Evolutionary conservation across 2,329 filamentous ascomycete species (phyloP).

Genomic region (Lecanosticta acicola): DNA sequence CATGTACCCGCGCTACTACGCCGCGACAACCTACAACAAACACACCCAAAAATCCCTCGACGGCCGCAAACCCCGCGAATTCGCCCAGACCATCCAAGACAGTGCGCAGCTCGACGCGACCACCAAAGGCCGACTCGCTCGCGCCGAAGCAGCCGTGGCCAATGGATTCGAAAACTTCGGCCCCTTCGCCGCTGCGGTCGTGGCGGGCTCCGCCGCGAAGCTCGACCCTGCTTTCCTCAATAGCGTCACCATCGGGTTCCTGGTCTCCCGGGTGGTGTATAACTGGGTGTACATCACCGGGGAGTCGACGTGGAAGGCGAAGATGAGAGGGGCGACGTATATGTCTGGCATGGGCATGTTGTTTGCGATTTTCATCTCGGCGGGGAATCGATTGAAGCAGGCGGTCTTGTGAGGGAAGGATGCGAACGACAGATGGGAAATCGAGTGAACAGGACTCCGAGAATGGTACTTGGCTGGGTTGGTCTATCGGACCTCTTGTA

Average conservation of each 20-base stretch:
- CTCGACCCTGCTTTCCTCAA: constrained; percentile 28
- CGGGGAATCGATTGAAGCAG: constrained; percentile 19
- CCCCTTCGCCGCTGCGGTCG: constrained; percentile 36
- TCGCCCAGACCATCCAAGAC: constrained; percentile 21
- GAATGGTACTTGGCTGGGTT: background rate
- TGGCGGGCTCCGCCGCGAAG: constrained; percentile 35
- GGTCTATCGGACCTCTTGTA: background rate
- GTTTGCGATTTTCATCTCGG: constrained; percentile 25
- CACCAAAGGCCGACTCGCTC: constrained; percentile 32
- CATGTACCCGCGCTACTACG: constrained; percentile 34
- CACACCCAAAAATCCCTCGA: constrained; percentile 23
- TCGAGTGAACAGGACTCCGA: background rate
- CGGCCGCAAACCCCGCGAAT: constrained; percentile 29
- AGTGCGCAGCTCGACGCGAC: constrained; percentile 31
- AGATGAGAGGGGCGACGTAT: constrained; percentile 20
- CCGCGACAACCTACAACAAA: constrained; percentile 16
- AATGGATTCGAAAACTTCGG: constrained; percentile 40
- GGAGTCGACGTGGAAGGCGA: constrained; percentile 17
- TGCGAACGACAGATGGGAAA: background rate
- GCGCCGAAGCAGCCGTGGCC: constrained; percentile 33
- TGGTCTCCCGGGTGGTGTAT: constrained; percentile 27
- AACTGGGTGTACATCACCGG: constrained; percentile 28
- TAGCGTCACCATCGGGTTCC: constrained; percentile 24
- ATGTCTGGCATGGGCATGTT: constrained; percentile 21
- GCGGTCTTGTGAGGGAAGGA: too few species aligned